These are phyloP conservation scores for Penicillium ucsense DNA, from an alignment of 495 filamentous ascomycete genomes.

Conservation along the genomic window DNA sequence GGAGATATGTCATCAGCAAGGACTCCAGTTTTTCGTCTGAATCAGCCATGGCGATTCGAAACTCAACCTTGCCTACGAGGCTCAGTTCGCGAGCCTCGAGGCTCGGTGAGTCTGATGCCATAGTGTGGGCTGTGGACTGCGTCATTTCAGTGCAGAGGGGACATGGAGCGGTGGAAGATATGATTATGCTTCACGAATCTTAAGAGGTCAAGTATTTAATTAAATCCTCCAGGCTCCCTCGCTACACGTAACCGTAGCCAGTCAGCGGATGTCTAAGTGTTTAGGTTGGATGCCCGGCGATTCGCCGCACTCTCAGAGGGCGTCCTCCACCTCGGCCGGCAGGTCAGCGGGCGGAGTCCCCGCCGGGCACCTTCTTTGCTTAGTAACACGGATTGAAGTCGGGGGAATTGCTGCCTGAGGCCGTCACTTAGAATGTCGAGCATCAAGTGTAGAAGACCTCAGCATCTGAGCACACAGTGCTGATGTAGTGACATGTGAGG, in stretches of 20 bases:
- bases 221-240: slow-evolving; percentile 16
- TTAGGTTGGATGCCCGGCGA: too few species aligned
- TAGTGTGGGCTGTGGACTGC: slow-evolving; percentile 6
- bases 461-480: too few species aligned
- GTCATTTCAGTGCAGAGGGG: not conserved
- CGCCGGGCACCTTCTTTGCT: too few species aligned
- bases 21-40: slow-evolving; percentile 72
- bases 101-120: slow-evolving; percentile 33
- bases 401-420: too few species aligned
- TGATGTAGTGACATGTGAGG: too few species aligned
- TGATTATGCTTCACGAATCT: not conserved
- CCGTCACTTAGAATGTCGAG: too few species aligned
- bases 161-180: not conserved
- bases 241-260: not conserved
- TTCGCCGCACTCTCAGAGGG: too few species aligned
- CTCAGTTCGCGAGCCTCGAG: slow-evolving; percentile 70
- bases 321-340: too few species aligned
- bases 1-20: slow-evolving; percentile 67
- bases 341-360: too few species aligned
- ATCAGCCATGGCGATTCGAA: slow-evolving; percentile 76
- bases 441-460: too few species aligned
- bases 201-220: slow-evolving; percentile 9
- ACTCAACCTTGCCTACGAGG: slow-evolving; percentile 82
- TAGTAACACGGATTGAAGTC: too few species aligned
- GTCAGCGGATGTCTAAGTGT: not conserved